Base-by-base conservation (phyloP, 2,329 filamentous ascomycete genomes). In the Fusarium floridanum region DNA sequence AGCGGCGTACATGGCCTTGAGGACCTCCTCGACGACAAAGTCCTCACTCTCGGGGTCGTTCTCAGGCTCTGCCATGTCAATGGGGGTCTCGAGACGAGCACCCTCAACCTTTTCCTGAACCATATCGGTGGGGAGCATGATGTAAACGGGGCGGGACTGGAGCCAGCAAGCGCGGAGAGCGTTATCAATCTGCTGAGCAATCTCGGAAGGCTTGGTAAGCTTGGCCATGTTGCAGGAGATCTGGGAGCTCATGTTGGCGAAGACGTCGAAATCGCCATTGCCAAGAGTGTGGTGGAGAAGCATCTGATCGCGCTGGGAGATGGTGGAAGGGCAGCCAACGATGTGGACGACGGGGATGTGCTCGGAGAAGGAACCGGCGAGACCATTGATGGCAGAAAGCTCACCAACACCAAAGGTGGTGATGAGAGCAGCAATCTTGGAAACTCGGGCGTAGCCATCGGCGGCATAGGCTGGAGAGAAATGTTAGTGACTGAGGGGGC, bases 81-180 rank as follows among this genome's bases (percentile, higher is more conserved):
- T 90, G 0, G 91, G 91, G 0, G 86, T 91, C n/a, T 91, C 88
- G 14, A 97, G 87, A 9, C 92, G 86, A 56, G 89, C 88, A 39
- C 93, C 94, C 80, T 96, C 92, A 27, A 97, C 85, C 83, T 95
- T 94, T 81, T 91, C 89, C 76, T 91, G 85, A 11, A 94, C 91
- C 87, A 97, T 93, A 80, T 97, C 94, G 17, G 93, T 94, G 3
- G 95, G 94, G 10, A 97, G 86, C 80, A 92, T 92, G 77, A 97
- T 91, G 83, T 97, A 97, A 60, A 97, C 93, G 4, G 95, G 95
- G 22, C 93, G 89, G 70, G 92, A 94, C 66, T 89, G 87, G 53
- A 94, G 83, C 85, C 90, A 94, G 81, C 94, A 97, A 83, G 95
- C 88, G 36, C 89, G 89, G 32, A 97, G 88, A 5, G 93, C 91